Conservation (phyloP, 116 monocot genomes). For the Phalaenopsis hybrid region DNA sequence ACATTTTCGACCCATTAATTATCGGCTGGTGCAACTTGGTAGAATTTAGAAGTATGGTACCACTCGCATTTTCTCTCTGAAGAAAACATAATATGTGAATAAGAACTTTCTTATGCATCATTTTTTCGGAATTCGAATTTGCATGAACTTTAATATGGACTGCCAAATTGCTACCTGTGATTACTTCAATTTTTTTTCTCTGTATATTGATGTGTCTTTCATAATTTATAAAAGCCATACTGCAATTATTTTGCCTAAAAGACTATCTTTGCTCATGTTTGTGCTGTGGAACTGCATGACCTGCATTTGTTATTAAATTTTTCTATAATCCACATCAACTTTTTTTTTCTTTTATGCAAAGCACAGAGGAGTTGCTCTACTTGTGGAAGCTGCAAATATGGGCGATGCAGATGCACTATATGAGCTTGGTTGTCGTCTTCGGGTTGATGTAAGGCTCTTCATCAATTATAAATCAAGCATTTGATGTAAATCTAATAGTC, state of each 20-base stretch:
- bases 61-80: background rate
- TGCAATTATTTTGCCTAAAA: background rate
- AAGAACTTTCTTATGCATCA: background rate
- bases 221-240: background rate
- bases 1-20: too few relatives aligned
- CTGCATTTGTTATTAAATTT: background rate
- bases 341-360: background rate
- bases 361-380: slow-evolving; percentile 73
- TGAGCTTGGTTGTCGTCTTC: slow-evolving; percentile 77
- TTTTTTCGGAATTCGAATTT: background rate
- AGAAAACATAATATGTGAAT: background rate
- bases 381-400: slow-evolving; percentile 96
- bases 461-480: background rate
- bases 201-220: background rate
- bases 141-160: background rate
- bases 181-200: background rate
- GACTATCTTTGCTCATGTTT: background rate
- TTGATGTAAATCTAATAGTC: background rate
- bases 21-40: background rate
- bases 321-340: background rate
- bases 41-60: background rate
- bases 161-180: background rate
- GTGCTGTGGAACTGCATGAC: background rate
- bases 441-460: slow-evolving; percentile 58
- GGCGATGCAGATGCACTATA: slow-evolving; percentile 94